Evolutionary conservation across 2,329 filamentous ascomycete genomes (phyloP), one percentile per base, ranked within the genome.

Genomic region (Monascus ruber): DNA sequence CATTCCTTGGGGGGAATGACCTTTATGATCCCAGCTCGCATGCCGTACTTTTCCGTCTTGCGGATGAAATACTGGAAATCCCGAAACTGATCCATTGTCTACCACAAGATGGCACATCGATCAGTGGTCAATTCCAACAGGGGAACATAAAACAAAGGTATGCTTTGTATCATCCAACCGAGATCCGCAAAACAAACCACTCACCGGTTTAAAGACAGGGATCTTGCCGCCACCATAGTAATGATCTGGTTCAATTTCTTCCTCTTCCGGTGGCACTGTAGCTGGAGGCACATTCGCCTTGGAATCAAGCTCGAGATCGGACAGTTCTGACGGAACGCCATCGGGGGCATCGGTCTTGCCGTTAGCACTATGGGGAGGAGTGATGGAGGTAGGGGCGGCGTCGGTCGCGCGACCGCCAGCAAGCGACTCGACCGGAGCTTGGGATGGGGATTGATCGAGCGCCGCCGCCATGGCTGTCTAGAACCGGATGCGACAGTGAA

Each of bases 21-120:
- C 66, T 98, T 96, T 57, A 96, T 79, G 52, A 98, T 95, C 29
- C 91, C 91, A 24, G 87, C 91, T 64, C 86, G 85, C 91, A 98
- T 98, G 53, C 91, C 91, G 60, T 94, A 94, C 48, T 79, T 77
- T 62, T 98, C 85, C 45, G 98, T 78, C 63, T 85, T 88, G 56
- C 80, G 77, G 72, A 96, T 83, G 60, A 93, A 96, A 58, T 77
- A 78, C 65, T 89, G 83, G 63, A 98, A 98, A 65, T 91, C 85
- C 55, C 79, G 80, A 66, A 96, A 96, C 65, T 98, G 87, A 45
- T 83, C 76, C 85, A 95, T 94, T 42, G 83, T 89, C 63, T 79
- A 49, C 44, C 6, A 29, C 10, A 29, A 40, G 36, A 38, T 33
- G 41, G 38, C 37, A 24, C 36, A n/a, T n/a, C 36, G 26, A 44